These are phyloP conservation scores for Eutypella sp. DNA, from an alignment of 2,329 filamentous ascomycete genomes.

Conservation along the genomic window DNA sequence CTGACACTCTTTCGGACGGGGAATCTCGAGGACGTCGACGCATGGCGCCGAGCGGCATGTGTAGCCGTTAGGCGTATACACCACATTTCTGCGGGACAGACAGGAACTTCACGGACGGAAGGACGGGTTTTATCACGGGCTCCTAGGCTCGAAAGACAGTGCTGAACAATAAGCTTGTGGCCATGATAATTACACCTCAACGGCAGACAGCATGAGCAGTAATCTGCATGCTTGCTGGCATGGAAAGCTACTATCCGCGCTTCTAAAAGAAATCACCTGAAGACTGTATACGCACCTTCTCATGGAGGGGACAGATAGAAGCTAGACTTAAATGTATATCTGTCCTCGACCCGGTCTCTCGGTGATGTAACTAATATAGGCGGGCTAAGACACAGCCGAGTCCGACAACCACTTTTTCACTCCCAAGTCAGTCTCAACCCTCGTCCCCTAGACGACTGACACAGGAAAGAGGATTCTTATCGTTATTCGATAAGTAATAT, in stretches of 20 bases:
- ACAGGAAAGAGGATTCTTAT: too few relatives aligned
- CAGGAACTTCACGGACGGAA: conserved; percentile 1
- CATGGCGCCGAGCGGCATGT: neutral
- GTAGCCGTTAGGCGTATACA: conserved; percentile 3
- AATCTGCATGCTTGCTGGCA: neutral
- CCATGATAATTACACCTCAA: neutral
- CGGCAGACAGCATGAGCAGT: neutral
- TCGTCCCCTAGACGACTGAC: too few relatives aligned
- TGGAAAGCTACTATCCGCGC: neutral
- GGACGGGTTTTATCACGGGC: neutral
- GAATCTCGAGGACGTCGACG: neutral
- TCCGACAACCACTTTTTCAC: too few relatives aligned
- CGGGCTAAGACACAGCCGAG: too few relatives aligned
- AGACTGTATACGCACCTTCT: neutral
- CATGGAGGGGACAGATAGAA: neutral
- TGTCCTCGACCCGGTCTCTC: too few relatives aligned
- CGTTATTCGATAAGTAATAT: too few relatives aligned
- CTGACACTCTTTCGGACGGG: too few relatives aligned
- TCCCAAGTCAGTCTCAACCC: too few relatives aligned
- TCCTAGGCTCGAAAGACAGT: neutral
- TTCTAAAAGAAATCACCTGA: too few relatives aligned
- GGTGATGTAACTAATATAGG: too few relatives aligned
- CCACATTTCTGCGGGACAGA: conserved; percentile 8
- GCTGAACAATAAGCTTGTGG: neutral
- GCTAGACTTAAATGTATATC: too few relatives aligned